Percentiles rank a stretch among this genome's conserved stretches.
Conservation (phyloP, 2,329 filamentous ascomycete genomes). For the Orbilia javanica region DNA sequence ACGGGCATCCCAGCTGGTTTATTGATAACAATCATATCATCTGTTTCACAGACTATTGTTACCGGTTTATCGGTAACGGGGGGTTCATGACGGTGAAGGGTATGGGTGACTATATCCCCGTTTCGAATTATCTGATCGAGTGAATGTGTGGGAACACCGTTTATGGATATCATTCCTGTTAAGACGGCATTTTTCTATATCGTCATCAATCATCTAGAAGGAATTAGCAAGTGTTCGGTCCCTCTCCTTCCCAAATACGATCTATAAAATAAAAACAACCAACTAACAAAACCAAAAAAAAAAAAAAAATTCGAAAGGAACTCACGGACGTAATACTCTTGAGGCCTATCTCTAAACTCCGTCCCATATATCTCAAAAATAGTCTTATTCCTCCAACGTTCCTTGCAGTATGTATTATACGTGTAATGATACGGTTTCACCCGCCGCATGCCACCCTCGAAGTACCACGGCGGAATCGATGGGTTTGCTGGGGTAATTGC, state of each 20-base stretch:
- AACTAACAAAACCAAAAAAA: no score
- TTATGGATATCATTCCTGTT: constrained; percentile 81
- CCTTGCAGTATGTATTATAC: constrained; percentile 94
- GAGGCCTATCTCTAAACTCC: constrained; percentile 89
- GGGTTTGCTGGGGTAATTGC: constrained; percentile 36
- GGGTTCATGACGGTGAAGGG: constrained; percentile 93
- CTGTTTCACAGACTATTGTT: constrained; percentile 87
- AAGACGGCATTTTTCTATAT: constrained; percentile 79
- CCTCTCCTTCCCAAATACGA: not conserved
- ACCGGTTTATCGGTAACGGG: constrained; percentile 86
- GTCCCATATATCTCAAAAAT: constrained; percentile 88
- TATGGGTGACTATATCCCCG: constrained; percentile 91
- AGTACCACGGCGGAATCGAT: constrained; percentile 75
- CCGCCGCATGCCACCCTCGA: constrained; percentile 84
- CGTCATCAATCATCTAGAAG: not conserved
- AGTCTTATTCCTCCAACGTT: constrained; percentile 86
- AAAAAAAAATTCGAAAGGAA: constrained; percentile 13
- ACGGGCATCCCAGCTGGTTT: constrained; percentile 96
- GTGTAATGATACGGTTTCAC: constrained; percentile 91
- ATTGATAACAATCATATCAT: constrained; percentile 94
- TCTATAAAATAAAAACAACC: no score
- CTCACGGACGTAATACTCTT: constrained; percentile 82
- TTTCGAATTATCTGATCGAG: constrained; percentile 82
- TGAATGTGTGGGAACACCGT: constrained; percentile 76
- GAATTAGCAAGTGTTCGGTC: not conserved